A percentile compares a stretch with the other conserved stretches of the same genome.
These are phyloP conservation scores for Coprinopsis sp. DNA, from an alignment of 768 basidiomycete species.

Conservation along the genomic window DNA sequence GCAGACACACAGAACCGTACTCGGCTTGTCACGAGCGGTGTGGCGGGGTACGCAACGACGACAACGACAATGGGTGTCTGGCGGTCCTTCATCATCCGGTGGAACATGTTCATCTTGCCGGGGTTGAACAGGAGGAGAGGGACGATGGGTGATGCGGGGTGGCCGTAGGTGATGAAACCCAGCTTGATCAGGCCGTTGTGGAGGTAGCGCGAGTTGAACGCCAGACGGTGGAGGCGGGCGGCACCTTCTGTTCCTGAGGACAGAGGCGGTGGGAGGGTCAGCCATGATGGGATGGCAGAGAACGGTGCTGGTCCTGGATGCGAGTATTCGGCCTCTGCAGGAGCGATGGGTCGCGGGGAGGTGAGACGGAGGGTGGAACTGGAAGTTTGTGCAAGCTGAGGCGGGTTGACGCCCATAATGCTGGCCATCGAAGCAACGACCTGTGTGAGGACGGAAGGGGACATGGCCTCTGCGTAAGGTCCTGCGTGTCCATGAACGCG, in stretches of 20 bases:
- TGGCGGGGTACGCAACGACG: constrained; percentile 88
- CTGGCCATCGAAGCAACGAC: constrained; percentile 90
- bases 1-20: constrained; percentile 94
- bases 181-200: constrained; percentile 80
- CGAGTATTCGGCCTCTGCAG: constrained; percentile 30
- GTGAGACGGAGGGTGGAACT: constrained; percentile 22
- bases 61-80: constrained; percentile 82
- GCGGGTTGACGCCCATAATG: constrained; percentile 85
- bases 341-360: constrained; percentile 24
- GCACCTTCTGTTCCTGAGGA: constrained; percentile 82
- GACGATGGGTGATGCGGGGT: constrained; percentile 87
- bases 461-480: constrained; percentile 84
- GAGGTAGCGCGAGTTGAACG: constrained; percentile 95
- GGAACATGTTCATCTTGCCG: constrained; percentile 91
- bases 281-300: constrained; percentile 68
- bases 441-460: constrained; percentile 88
- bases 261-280: constrained; percentile 66
- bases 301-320: constrained; percentile 71
- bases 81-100: constrained; percentile 79
- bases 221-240: constrained; percentile 77
- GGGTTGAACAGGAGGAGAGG: constrained; percentile 90
- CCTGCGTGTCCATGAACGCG: constrained; percentile 79
- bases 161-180: constrained; percentile 96
- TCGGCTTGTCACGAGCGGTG: constrained; percentile 80
- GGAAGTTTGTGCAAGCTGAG: constrained; percentile 29